These are phyloP conservation scores for Catunica adiposa DNA, from an alignment of 2,329 filamentous ascomycete species.

Conservation along the genomic window DNA sequence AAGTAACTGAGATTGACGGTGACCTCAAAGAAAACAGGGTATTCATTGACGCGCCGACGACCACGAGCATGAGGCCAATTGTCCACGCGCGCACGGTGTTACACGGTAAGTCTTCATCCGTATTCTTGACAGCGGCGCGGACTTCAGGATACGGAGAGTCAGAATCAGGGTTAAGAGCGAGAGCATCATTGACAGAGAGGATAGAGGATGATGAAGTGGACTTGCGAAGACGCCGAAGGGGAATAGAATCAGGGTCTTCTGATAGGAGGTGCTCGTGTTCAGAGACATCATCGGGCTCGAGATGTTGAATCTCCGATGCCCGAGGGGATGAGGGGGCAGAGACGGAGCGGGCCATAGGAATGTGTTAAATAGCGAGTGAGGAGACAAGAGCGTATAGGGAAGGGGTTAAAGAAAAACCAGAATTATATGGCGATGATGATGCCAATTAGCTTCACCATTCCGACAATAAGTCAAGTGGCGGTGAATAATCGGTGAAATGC, in stretches of 20 bases:
- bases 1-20: conserved; percentile 43
- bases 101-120: conserved; percentile 47
- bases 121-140: conserved; percentile 45
- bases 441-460: neutral
- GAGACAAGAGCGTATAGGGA: no score
- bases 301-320: neutral
- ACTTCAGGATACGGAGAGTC: conserved; percentile 53
- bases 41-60: conserved; percentile 43
- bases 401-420: no score
- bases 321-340: neutral
- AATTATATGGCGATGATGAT: neutral
- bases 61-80: conserved; percentile 40
- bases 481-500: neutral
- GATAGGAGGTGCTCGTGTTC: conserved; percentile 41
- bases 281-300: conserved; percentile 27
- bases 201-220: conserved; percentile 9
- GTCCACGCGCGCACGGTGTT: conserved; percentile 50
- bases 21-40: conserved; percentile 46
- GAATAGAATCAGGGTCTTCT: conserved; percentile 23
- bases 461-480: no score
- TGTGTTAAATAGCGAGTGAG: neutral
- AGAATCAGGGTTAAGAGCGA: conserved; percentile 25
- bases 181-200: conserved; percentile 13
- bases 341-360: neutral
- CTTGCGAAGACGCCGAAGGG: conserved; percentile 14